A percentile compares a stretch with the other conserved stretches of the same genome.
These are phyloP conservation scores for Chrysosporium queenslandicum DNA, from an alignment of 2,329 filamentous ascomycete genomes.

Conservation along the genomic window DNA sequence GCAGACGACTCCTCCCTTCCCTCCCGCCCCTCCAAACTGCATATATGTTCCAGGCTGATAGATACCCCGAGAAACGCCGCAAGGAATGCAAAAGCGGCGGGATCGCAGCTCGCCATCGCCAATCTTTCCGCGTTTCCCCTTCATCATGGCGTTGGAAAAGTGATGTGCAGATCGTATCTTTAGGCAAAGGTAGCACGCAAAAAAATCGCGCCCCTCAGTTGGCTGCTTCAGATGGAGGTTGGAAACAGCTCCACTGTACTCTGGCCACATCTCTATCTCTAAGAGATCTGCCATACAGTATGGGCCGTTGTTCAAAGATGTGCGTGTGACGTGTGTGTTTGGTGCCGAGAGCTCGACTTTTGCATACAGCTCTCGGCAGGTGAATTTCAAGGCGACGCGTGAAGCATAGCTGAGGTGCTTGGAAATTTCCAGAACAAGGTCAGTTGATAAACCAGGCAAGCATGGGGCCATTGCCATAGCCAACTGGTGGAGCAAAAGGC, in stretches of 20 bases:
- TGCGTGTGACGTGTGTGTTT: background rate
- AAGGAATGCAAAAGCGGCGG: conserved; percentile 1
- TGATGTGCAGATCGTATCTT: background rate
- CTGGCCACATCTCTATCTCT: conserved; percentile 6
- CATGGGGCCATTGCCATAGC: background rate
- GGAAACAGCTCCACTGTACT: background rate
- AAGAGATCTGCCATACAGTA: conserved; percentile 1
- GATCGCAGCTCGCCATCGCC: background rate
- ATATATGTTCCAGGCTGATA: background rate
- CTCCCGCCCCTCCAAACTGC: background rate
- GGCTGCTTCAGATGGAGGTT: background rate
- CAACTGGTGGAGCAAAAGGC: too few species aligned
- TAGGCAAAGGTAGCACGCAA: background rate
- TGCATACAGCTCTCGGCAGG: background rate
- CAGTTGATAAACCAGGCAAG: background rate
- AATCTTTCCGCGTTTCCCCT: conserved; percentile 2
- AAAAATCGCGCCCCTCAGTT: background rate
- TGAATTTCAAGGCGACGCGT: background rate
- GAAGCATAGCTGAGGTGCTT: background rate
- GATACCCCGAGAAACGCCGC: background rate
- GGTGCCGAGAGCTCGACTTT: background rate
- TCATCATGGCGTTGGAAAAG: conserved; percentile 8
- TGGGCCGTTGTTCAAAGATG: background rate
- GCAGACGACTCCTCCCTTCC: background rate
- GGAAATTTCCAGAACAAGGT: background rate